phyloP scores from a whole-genome alignment of 768 basidiomycete species.

The Boletus rufocinnamomeus region DNA sequence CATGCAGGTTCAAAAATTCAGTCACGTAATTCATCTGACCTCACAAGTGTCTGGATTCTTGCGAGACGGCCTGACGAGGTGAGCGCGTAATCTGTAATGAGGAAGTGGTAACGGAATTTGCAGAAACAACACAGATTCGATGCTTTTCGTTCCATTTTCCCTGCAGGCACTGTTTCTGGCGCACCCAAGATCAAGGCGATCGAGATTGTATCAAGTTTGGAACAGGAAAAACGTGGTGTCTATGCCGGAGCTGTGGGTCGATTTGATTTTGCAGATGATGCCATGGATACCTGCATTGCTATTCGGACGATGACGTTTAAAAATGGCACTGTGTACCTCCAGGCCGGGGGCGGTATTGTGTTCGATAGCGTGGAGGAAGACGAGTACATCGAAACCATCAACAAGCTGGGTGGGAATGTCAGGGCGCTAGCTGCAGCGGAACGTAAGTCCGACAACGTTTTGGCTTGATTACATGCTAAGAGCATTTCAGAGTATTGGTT shows the following conservation, averaged over 20 bases:
- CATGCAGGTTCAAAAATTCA: constrained; percentile 93
- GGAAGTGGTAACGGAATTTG: constrained; percentile 7
- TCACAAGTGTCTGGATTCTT: constrained; percentile 90
- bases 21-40: constrained; percentile 96
- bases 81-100: constrained; percentile 10
- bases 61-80: constrained; percentile 84
- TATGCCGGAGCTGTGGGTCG: constrained; percentile 99
- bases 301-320: constrained; percentile 99
- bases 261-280: constrained; percentile 92
- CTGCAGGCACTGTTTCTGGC: constrained; percentile 97
- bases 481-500: constrained; percentile 64
- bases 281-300: constrained; percentile 98
- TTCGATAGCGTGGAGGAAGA: constrained; percentile 96
- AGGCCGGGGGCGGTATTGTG: constrained; percentile 97
- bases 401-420: constrained; percentile 89
- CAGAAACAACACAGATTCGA: constrained; percentile 67
- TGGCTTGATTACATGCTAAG: constrained; percentile 21
- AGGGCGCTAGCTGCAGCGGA: constrained; percentile 86
- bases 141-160: constrained; percentile 98
- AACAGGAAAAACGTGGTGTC: constrained; percentile 87
- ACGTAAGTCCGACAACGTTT: constrained; percentile 52
- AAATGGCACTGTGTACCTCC: constrained; percentile 85
- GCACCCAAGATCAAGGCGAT: constrained; percentile 99
- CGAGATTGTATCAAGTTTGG: constrained; percentile 84
- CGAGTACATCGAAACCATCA: constrained; percentile 95